Percentiles rank a stretch among this genome's conserved stretches.
These are phyloP conservation scores for Saposhnikovia divaricata DNA, from an alignment of 129 eudicot species.

Conservation along the genomic window DNA sequence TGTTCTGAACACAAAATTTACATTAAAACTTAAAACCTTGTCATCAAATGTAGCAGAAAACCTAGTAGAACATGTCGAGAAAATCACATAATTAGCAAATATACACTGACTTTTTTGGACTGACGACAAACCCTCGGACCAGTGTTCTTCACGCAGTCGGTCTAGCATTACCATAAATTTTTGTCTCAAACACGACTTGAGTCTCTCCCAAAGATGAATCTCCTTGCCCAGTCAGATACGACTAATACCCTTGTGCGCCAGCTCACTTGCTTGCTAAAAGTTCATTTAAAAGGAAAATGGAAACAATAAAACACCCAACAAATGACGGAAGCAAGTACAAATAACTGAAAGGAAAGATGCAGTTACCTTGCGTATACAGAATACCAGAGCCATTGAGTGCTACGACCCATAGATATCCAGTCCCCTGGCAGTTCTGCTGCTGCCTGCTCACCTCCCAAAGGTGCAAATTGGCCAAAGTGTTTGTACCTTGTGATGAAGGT, in stretches of 20 bases:
- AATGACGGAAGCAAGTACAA: neutral
- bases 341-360: neutral
- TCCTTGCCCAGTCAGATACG: slow-evolving; percentile 69
- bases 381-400: slow-evolving; percentile 98
- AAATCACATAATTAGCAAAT: neutral
- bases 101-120: neutral
- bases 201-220: slow-evolving; percentile 75
- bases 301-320: neutral
- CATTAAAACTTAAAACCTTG: neutral
- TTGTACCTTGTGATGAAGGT: slow-evolving; percentile 40
- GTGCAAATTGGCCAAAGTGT: slow-evolving; percentile 90
- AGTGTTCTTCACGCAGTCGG: neutral
- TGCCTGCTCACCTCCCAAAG: slow-evolving; percentile 98
- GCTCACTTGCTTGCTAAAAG: slow-evolving; percentile 86
- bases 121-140: neutral
- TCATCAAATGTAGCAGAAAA: neutral
- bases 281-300: neutral
- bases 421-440: slow-evolving; percentile 96
- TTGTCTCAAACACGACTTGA: slow-evolving; percentile 66
- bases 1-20: neutral
- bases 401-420: slow-evolving; percentile 89
- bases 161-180: neutral
- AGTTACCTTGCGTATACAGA: slow-evolving; percentile 81
- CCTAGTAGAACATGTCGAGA: neutral
- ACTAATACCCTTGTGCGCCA: slow-evolving; percentile 85